phyloP scores from a whole-genome alignment of 2,329 filamentous ascomycete species.

The Elsinoe fawcettii region DNA sequence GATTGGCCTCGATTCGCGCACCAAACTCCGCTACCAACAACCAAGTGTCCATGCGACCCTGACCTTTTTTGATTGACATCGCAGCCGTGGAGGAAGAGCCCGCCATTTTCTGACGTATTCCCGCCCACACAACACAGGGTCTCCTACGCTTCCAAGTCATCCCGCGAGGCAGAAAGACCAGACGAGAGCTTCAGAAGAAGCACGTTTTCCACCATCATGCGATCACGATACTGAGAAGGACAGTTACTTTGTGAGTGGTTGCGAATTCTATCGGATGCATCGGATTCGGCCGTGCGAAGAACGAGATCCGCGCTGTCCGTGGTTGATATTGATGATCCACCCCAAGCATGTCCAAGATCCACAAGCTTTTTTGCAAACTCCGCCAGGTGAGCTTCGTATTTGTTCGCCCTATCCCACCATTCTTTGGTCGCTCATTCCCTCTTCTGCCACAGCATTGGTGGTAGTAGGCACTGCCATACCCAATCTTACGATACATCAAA shows the following conservation, averaged over 20 bases:
- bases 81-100: neutral
- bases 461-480: neutral
- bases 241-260: neutral
- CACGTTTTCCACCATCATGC: neutral
- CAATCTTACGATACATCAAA: neutral
- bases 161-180: neutral
- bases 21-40: neutral
- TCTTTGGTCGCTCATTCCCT: neutral
- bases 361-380: conserved; percentile 2
- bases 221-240: neutral
- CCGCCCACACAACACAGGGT: neutral
- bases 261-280: neutral
- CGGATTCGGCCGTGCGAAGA: neutral
- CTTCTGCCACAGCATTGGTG: neutral
- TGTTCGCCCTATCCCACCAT: neutral
- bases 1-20: neutral
- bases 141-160: neutral
- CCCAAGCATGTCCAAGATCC: neutral
- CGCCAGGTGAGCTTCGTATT: neutral
- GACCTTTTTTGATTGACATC: neutral
- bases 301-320: neutral
- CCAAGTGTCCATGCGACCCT: neutral
- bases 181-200: conserved; percentile 1
- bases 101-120: neutral
- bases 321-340: conserved; percentile 5